Base-by-base conservation (phyloP, 495 filamentous ascomycete genomes). In the Penicillium dipodomyicola region DNA sequence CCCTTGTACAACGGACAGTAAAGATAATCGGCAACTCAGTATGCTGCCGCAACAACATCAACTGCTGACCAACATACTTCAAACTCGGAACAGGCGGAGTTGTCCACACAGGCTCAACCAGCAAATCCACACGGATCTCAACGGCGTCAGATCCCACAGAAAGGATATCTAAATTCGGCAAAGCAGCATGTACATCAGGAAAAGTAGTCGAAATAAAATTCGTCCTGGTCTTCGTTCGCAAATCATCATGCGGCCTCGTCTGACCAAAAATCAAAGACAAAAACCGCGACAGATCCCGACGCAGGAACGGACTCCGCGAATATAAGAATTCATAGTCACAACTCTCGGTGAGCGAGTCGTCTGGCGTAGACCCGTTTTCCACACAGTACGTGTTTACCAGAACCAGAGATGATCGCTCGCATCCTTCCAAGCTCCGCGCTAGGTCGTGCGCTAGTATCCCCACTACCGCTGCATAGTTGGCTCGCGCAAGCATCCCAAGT, bases 141-240 rank as follows among this genome's bases (percentile, higher is more conserved):
- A 94, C 84, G 6, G 88, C 90, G 73, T 94, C 90, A 12, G 88
- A 84, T 10, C 90, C 90, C 6, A 94, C 89, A 6, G 90, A 91
- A 15, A 92, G 74, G 57, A 92, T 91, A 72, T 92, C 88, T 42
- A 94, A 77, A 68, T 92, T 92, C 1, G 90, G 87, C 52, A 92
- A 72, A n/a, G 88, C 89, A 30, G 89, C 85, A 62, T 84, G 87
- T 4, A 94, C 89, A 67, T 92, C 89, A 0, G 90, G 88, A 57
- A 94, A 94, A 3, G 90, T 94, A 0, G 88, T 91, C 39, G 89
- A 92, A 54, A 94, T 91, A 60, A 92, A 84, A 67, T 87, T 91
- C 0, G 89, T 92, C 43, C 88, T 78, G 29, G 80, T 80, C 63
- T 92, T 92, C 39, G 82, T 84, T 69, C 87, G 83, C 56, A 94